Conservation (phyloP, 2,329 filamentous ascomycete species). For the Diaporthe ilicicola region DNA sequence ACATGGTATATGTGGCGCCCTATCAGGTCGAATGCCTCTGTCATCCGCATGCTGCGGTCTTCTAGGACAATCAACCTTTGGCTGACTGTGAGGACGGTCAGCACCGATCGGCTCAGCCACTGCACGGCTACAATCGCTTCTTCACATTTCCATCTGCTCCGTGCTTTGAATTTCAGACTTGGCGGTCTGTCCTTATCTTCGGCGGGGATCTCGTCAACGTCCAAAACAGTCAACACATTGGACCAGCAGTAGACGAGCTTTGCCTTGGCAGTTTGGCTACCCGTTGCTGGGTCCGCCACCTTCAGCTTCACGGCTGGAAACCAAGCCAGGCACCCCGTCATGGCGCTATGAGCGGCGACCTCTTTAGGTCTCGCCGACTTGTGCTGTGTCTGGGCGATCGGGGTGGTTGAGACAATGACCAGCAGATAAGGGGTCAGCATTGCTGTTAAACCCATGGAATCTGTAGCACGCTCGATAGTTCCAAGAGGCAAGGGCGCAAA, state of each 20-base stretch:
- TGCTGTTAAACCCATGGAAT: slow-evolving; percentile 88
- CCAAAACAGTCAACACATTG: slow-evolving; percentile 92
- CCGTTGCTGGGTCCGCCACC: slow-evolving; percentile 70
- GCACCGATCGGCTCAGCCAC: slow-evolving; percentile 93
- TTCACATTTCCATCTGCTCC: slow-evolving; percentile 91
- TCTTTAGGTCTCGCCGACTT: slow-evolving; percentile 93
- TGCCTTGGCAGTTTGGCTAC: slow-evolving; percentile 76
- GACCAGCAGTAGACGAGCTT: slow-evolving; percentile 99
- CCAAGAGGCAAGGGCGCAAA: slow-evolving; percentile 91
- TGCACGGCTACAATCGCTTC: slow-evolving; percentile 97
- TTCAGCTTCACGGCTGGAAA: slow-evolving; percentile 96
- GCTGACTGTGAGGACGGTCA: slow-evolving; percentile 91
- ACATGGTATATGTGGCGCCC: slow-evolving; percentile 92
- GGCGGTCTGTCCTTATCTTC: slow-evolving; percentile 81
- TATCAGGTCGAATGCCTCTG: slow-evolving; percentile 91
- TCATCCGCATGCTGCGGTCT: slow-evolving; percentile 87
- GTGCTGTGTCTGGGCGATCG: slow-evolving; percentile 94
- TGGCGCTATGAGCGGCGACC: slow-evolving; percentile 84
- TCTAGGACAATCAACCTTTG: slow-evolving; percentile 93
- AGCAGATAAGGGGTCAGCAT: slow-evolving; percentile 95
- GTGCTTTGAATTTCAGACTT: slow-evolving; percentile 79
- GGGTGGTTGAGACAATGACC: slow-evolving; percentile 96
- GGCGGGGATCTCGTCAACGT: slow-evolving; percentile 77
- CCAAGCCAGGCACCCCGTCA: slow-evolving; percentile 96
- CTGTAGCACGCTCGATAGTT: slow-evolving; percentile 90